Conservation (phyloP, 805 yeast genomes). For the Saccharomyces kudriavzevii region DNA sequence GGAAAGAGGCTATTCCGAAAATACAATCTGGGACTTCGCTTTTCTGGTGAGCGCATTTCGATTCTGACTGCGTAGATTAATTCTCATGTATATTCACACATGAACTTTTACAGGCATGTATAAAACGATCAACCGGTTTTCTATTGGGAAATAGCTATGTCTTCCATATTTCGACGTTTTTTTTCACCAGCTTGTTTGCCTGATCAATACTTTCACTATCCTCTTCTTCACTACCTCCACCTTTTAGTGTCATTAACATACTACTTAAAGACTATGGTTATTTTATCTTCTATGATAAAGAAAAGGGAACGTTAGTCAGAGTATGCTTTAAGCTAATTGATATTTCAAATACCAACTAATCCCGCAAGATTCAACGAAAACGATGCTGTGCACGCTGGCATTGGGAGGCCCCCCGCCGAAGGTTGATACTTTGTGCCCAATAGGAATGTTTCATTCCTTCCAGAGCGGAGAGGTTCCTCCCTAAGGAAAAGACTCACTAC, state of each 20-base stretch:
- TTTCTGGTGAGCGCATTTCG: neutral
- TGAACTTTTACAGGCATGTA: neutral
- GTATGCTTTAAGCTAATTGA: neutral
- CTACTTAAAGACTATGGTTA: conserved; percentile 12
- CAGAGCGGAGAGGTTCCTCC: neutral
- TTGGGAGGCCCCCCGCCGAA: neutral
- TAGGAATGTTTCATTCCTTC: neutral
- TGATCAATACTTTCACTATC: neutral
- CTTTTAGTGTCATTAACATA: conserved; percentile 4
- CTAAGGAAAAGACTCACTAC: neutral
- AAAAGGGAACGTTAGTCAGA: neutral
- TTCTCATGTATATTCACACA: neutral
- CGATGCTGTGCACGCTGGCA: neutral
- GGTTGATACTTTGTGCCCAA: neutral
- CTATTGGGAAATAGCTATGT: neutral
- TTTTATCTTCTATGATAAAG: neutral
- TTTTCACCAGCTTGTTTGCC: neutral
- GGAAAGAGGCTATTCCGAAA: neutral
- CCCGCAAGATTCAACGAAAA: neutral
- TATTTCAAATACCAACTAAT: neutral
- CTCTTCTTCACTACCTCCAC: neutral
- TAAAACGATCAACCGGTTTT: neutral
- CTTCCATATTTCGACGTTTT: neutral
- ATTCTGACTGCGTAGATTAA: too few relatives aligned
- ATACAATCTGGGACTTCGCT: neutral